Evolutionary conservation across 73 alveolate genomes (phyloP).

Genomic region (Paraurostyla sp.): DNA sequence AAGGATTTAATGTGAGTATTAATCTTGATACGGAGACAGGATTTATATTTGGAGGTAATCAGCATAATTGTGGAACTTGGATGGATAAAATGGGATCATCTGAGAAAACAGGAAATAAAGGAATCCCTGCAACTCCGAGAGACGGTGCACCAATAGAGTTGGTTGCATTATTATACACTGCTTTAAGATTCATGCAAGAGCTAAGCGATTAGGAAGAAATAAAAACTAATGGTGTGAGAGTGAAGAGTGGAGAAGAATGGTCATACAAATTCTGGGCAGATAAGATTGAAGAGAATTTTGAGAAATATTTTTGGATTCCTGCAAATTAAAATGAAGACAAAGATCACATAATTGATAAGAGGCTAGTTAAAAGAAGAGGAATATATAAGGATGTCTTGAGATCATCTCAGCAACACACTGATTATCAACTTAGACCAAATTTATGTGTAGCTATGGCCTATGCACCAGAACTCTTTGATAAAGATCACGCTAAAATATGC

Average conservation of each 20-base stretch:
- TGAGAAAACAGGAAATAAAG: slow-evolving; percentile 92
- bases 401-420: slow-evolving; percentile 85
- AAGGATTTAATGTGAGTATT: slow-evolving; percentile 96
- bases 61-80: slow-evolving; percentile 98
- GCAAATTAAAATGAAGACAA: slow-evolving; percentile 61
- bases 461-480: slow-evolving; percentile 94
- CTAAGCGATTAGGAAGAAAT: slow-evolving; percentile 75
- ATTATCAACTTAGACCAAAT: slow-evolving; percentile 94
- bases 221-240: slow-evolving; percentile 64
- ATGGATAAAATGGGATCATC: slow-evolving; percentile 99
- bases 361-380: slow-evolving; percentile 69
- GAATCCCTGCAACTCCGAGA: slow-evolving; percentile 97
- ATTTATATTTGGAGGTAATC: slow-evolving; percentile 96
- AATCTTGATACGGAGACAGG: slow-evolving; percentile 93
- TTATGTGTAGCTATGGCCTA: slow-evolving; percentile 93
- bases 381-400: slow-evolving; percentile 81
- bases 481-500: slow-evolving; percentile 83
- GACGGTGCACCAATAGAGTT: slow-evolving; percentile 99
- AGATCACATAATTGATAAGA: slow-evolving; percentile 71
- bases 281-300: slow-evolving; percentile 80
- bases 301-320: slow-evolving; percentile 88
- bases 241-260: slow-evolving; percentile 71
- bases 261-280: slow-evolving; percentile 88
- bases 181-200: slow-evolving; percentile 79
- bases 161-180: slow-evolving; percentile 88